Evolutionary conservation across 2,329 filamentous ascomycete genomes (phyloP).

Genomic region (Aureobasidium sp.): DNA sequence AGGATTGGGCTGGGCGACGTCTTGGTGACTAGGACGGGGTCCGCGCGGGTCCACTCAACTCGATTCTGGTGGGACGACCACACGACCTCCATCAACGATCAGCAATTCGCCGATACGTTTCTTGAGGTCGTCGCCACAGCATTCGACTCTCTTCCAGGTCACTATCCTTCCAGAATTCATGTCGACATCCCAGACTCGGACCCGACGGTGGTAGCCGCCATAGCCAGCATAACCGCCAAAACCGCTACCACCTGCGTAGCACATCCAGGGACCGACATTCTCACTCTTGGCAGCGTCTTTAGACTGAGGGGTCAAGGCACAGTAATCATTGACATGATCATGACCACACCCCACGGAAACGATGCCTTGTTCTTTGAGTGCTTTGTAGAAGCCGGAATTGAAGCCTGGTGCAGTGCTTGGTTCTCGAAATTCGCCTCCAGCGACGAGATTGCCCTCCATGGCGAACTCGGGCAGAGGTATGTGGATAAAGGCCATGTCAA

Average conservation of each 20-base stretch:
- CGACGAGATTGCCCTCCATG: conserved; percentile 48
- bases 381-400: conserved; percentile 90
- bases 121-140: conserved; percentile 41
- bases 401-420: conserved; percentile 78
- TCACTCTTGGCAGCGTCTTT: conserved; percentile 35
- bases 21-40: not conserved
- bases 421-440: conserved; percentile 70
- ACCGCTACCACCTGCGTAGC: conserved; percentile 84
- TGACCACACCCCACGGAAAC: conserved; percentile 87
- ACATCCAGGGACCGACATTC: conserved; percentile 71
- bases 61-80: conserved; percentile 31
- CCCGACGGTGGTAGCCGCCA: conserved; percentile 71
- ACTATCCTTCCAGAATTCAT: conserved; percentile 81
- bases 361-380: conserved; percentile 76
- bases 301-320: conserved; percentile 51
- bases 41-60: not conserved
- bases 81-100: conserved; percentile 52
- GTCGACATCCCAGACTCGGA: conserved; percentile 88
- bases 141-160: conserved; percentile 88
- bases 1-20: not conserved
- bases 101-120: conserved; percentile 53
- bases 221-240: conserved; percentile 96
- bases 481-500: conserved; percentile 96
- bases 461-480: conserved; percentile 90
- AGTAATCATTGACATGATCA: conserved; percentile 97